Conservation (phyloP, 1,284 basidiomycete genomes). For the Inonotus hispidus region DNA sequence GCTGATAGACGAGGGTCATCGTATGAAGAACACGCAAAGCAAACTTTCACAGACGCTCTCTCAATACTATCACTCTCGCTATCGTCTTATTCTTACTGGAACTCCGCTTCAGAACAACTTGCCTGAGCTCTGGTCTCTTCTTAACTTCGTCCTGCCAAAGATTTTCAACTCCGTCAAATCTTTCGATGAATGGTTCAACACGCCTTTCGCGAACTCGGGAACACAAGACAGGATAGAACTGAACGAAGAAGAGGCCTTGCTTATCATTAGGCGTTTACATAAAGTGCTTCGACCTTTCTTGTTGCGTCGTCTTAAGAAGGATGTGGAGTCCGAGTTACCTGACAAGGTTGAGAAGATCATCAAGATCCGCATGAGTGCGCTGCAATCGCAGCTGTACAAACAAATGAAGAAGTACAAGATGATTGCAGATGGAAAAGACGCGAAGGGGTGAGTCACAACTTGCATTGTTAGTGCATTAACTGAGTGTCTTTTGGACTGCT, state of each 20-base stretch:
- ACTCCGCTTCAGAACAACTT: conserved; percentile 99
- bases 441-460: conserved; percentile 53
- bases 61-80: conserved; percentile 89
- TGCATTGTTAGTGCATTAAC: conserved; percentile 8
- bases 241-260: conserved; percentile 98
- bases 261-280: conserved; percentile 96
- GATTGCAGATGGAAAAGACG: conserved; percentile 84
- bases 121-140: conserved; percentile 95
- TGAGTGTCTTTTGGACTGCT: not conserved
- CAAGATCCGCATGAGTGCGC: conserved; percentile 94
- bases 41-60: conserved; percentile 93
- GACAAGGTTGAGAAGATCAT: conserved; percentile 99
- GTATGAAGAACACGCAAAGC: conserved; percentile 99
- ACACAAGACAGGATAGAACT: conserved; percentile 96
- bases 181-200: conserved; percentile 99
- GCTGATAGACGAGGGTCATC: conserved; percentile 87
- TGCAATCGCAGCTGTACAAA: conserved; percentile 95
- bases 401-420: conserved; percentile 98
- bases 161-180: conserved; percentile 99
- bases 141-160: conserved; percentile 98
- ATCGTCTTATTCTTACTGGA: conserved; percentile 95
- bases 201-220: conserved; percentile 97
- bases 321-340: conserved; percentile 95
- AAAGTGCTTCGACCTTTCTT: conserved; percentile 98
- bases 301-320: conserved; percentile 94